Evolutionary conservation across 192 early-diverging fungal species (phyloP), one percentile per base, ranked within the genome.

Genomic region (Pilobolus umbonatus): DNA sequence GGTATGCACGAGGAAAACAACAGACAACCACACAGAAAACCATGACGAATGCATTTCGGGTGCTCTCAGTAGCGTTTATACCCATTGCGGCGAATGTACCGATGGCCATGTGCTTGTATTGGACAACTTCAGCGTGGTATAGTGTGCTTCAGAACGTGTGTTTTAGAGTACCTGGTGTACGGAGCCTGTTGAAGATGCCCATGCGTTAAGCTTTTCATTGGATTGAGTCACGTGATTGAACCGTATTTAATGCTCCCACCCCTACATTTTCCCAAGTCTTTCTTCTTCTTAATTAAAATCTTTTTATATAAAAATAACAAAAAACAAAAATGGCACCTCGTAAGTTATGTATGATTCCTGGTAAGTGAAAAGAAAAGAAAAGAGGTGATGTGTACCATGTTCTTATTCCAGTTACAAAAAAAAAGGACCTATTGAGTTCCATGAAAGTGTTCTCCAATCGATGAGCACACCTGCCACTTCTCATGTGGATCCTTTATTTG

Each of bases 291-390:
- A n/a, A n/a, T n/a, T n/a, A n/a, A n/a, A n/a, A n/a, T n/a, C n/a
- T n/a, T n/a, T n/a, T n/a, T n/a, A n/a, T n/a, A n/a, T n/a, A n/a
- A n/a, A n/a, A n/a, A n/a, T n/a, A n/a, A n/a, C n/a, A n/a, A n/a
- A n/a, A n/a, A n/a, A n/a, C n/a, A 54, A 64, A 46, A 38, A 64
- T 65, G 64, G 5, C 57, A 35, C 24, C 55, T 24, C 88, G 81
- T 61, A 88, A 92, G 56, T 83, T 96, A 31, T 94, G 91, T 85
- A 93, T 96, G 84, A 96, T 96, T 72, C 94, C 94, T 38, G 92
- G 86, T 86, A 76, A 66, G 59, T 55, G 21, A 19, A 24, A 11
- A 12, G 6, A 32, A 11, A 32, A 2, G 8, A 43, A 51, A 55
- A 39, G 21, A 22, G 11, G 22, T 35, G n/a, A 43, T 31, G 29